Base-by-base conservation (phyloP, 148 eudicot genomes). In the Rhododendron ovatum region DNA sequence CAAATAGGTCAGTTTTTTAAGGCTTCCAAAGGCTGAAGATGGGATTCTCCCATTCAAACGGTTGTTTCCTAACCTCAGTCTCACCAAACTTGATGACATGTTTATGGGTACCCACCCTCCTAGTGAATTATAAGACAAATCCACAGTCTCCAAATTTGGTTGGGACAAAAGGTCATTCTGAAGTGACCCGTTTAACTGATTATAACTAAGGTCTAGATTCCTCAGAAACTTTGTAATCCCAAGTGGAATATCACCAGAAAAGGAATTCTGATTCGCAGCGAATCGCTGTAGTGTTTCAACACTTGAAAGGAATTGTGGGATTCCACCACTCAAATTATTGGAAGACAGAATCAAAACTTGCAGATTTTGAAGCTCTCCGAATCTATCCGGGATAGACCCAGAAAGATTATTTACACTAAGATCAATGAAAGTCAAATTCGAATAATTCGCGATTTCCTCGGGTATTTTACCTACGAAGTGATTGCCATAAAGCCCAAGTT, bases 11-110 rank as follows among this genome's bases (percentile, higher is more conserved):
- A 96, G 84, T 5, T 82, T 87, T 15, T 17, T 84, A 84, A 90
- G 92, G 53, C 61, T 82, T 35, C 82, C 84, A 35, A 92, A 93
- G 15, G 91, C 84, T 14, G 83, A 84, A 1, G 82, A 73, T 30
- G 89, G 93, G 53, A 96, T 86, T 5, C 81, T 24, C 87, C 96
- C 98, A 45, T 37, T 83, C 10, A 96, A 85, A 30, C 11, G 61
- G 84, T 96, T 96, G 83, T 86, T 69, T 61, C 96, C 96, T n/a
- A 95, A 81, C 84, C 95, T 89, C 91, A 95, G 81, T 90, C 99
- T 89, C 79, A 89, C 22, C 91, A 95, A 86, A 33, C 87, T 88
- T 9, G 90, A 81, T 33, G 95, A 92, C 48, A 91, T 57, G 53
- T 47, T 90, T 81, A 30, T 45, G 15, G 98, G 97, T 85, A 96